Base-by-base conservation (phyloP, 1,139 yeast species). In the Yamadazyma triangularis region DNA sequence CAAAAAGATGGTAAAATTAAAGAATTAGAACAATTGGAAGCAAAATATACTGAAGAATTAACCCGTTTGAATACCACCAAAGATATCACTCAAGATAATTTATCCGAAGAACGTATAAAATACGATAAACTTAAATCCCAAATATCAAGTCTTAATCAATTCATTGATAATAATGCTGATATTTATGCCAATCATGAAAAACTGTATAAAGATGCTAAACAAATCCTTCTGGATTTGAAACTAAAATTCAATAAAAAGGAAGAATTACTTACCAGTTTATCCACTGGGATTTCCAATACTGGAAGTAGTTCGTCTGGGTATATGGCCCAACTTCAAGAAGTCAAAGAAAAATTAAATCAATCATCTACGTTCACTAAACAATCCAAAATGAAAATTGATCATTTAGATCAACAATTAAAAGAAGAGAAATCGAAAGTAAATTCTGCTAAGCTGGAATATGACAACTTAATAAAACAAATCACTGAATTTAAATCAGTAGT, bases 271-370 rank as follows among this genome's bases (percentile, higher is more conserved):
- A 80, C 94, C 4, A 79, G 95, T 0, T 65, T 93, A 25, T 79
- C 91, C 1, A 89, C 97, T 0, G 98, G 98, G 45, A 79, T 91
- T 10, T 84, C 96, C 0, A 75, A 95, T 0, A 80, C 78, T 35
- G 96, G 95, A 30, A 70, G 64, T 24, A 46, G 79, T 0, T 85
- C 84, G 39, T 81, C 88, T 22, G 96, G 96, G 10, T 91, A 87
- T 52, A 67, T 74, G 34, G 72, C 80, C 3, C 95, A 88, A 47
- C 60, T 88, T 21, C 76, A 77, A 34, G 79, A 76, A 29, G 80
- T 77, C 3, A 82, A 84, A 41, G 71, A 71, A 22, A 66, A 64
- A 27, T 56, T 81, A 4, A 73, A 79, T 32, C 70, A 71, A 11
- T 64, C 79, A 2, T 69, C 70, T 25, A 76, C 83, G 1, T 51